Evolutionary conservation across 129 eudicot species (phyloP).

Genomic region (Cynara cardunculus): DNA sequence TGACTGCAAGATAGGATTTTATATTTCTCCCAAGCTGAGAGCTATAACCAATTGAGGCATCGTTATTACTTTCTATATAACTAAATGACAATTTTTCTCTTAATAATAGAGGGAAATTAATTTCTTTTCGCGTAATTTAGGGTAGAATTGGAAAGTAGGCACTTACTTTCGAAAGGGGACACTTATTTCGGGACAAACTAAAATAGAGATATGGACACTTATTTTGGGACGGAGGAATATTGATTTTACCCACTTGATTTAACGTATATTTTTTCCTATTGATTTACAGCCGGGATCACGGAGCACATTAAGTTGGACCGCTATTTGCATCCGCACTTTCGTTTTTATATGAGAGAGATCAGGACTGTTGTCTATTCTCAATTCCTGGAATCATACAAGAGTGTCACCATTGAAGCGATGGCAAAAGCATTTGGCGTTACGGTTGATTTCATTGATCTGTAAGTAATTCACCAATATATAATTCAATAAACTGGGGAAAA

Average conservation of each 20-base stretch:
- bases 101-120: neutral
- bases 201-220: neutral
- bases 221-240: neutral
- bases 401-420: conserved; percentile 97
- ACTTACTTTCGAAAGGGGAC: neutral
- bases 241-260: neutral
- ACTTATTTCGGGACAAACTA: neutral
- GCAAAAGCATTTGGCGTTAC: conserved; percentile 93
- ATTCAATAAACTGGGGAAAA: neutral
- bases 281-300: conserved; percentile 70
- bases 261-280: neutral
- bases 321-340: conserved; percentile 83
- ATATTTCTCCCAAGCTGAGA: no score
- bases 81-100: neutral
- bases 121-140: neutral
- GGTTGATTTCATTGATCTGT: conserved; percentile 88
- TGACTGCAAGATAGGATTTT: no score
- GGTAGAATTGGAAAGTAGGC: neutral
- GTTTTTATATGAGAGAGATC: conserved; percentile 95
- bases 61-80: no score
- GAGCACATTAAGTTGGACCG: conserved; percentile 85
- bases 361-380: conserved; percentile 89
- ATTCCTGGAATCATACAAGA: conserved; percentile 91
- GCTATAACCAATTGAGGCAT: no score
- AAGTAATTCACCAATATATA: conserved; percentile 21